Evolutionary conservation across 192 early-diverging fungal species (phyloP), one percentile per base, ranked within the genome.

Genomic region (Coemansia sp.): DNA sequence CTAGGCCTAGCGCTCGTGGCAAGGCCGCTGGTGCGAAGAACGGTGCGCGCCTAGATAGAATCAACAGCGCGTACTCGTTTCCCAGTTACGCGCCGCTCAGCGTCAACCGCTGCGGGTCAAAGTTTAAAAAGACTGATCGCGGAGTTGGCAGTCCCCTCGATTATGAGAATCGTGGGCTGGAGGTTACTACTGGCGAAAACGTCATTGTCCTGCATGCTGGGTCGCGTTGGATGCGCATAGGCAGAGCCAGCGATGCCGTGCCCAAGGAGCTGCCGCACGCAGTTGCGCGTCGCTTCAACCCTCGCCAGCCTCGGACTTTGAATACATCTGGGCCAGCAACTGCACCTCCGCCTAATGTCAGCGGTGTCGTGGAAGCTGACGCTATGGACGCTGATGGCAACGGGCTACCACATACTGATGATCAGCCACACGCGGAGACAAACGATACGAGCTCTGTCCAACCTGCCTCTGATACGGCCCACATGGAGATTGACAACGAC

Each of bases 201-300:
- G 88, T 92, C 18, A 87, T 96, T 65, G 90, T 96, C 16, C 93
- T 96, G 63, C 92, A 96, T 47, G 89, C 95, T 3, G 95, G 95
- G 46, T 96, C 95, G 58, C 82, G 90, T 57, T 88, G 89, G 75
- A 79, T 96, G 52, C 85, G 92, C 43, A 88, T 96, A n/a, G 94
- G 94, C 31, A 75, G 89, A 15, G 92, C 94, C 7, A 92, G 92
- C 15, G 93, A 97, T 57, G 89, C 94, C 1, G 89, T 92, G 44
- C 94, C 95, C 2, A 76, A 80, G 16, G 88, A 89, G 11, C 81
- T 93, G 0, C 93, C 94, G 24, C 92, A 97, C 64, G 88, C 93
- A 2, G 91, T 95, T 62, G 93, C 93, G n/a, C 88, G 95, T 38
- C 78, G 81, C 16, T 74, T 90, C n/a, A 75, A 24, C 18, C 47